Evolutionary conservation across 805 yeast species (phyloP), one percentile per base, ranked within the genome.

Genomic region (Teunomyces atbi): DNA sequence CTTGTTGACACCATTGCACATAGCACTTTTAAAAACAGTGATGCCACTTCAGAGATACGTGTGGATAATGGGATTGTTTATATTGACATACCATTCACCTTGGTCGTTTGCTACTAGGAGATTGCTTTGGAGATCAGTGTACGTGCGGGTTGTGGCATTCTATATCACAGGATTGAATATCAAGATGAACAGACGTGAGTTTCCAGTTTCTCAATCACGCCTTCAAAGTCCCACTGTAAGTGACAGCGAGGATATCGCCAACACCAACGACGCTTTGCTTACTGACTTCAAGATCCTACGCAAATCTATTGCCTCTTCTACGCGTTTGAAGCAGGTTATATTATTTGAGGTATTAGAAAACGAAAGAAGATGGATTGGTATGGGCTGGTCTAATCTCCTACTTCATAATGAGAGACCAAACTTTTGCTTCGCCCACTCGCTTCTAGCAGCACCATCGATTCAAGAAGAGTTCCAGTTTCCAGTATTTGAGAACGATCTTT

Each of bases 331-430:
- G 18, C 80, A 78, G 52, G 65, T 73, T 3, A 69, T 82, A 1
- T 66, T 73, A 44, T 81, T 82, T 49, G 76, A 73, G 41, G 63
- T 82, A 1, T 56, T 76, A 32, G 83, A 82, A 53, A 77, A 82
- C 52, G 82, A 82, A 57, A 66, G 88, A 53, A 64, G 85, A 40
- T 81, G 86, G 84, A 29, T 81, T 3, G 85, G 83, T 0, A 48
- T 81, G 13, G 87, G 86, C 5, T 82, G 86, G 86, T 61, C 76
- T 32, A 68, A 71, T 41, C 62, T 66, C 13, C 57, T 80, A 30
- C 54, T 80, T 3, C 85, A 86, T 2, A 66, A 70, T 46, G 86
- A 82, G 49, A 54, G 85, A 20, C 55, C 78, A 1, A 64, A 69
- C 15, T 82, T 64, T 53, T 78, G 83, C 35, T 73, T 70, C 47